Evolutionary conservation across 2,329 filamentous ascomycete genomes (phyloP).

Genomic region (Ascochyta rabiei): DNA sequence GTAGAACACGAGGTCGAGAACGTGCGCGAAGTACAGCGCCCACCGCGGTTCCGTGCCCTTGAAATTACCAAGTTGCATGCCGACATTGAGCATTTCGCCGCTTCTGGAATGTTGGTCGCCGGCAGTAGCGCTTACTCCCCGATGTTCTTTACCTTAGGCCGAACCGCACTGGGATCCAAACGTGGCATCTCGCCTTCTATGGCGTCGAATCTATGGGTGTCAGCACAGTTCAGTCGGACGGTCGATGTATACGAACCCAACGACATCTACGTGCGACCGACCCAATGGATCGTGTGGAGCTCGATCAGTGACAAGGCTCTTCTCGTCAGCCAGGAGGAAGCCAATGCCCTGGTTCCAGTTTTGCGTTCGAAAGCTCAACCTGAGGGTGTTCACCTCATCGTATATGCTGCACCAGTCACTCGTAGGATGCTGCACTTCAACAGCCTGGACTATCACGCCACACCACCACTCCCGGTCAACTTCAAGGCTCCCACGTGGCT

Average conservation of each 20-base stretch:
- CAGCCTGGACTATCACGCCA: conserved; percentile 57
- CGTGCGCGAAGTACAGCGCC: conserved; percentile 61
- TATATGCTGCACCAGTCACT: conserved; percentile 66
- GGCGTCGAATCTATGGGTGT: conserved; percentile 46
- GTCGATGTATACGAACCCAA: conserved; percentile 48
- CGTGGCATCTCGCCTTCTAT: conserved; percentile 30
- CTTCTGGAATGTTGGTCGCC: conserved; percentile 52
- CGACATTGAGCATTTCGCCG: conserved; percentile 55
- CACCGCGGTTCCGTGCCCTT: conserved; percentile 48
- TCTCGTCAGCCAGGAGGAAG: conserved; percentile 68
- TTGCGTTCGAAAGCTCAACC: conserved; percentile 35
- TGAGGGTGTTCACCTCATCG: conserved; percentile 55
- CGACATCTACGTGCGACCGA: conserved; percentile 55
- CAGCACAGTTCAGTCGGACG: conserved; percentile 57
- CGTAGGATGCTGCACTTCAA: conserved; percentile 66
- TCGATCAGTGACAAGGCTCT: conserved; percentile 55
- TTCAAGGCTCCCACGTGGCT: conserved; percentile 61
- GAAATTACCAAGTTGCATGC: conserved; percentile 56
- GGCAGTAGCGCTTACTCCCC: conserved; percentile 49
- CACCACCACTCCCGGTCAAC: conserved; percentile 54
- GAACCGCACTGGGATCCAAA: conserved; percentile 48
- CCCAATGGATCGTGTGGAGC: conserved; percentile 69
- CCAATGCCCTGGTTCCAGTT: conserved; percentile 59
- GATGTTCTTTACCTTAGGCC: conserved; percentile 52
- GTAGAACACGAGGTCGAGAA: conserved; percentile 53